Evolutionary conservation across 2,329 filamentous ascomycete species (phyloP), one percentile per base, ranked within the genome.

Genomic region (Clathrospora elynae): DNA sequence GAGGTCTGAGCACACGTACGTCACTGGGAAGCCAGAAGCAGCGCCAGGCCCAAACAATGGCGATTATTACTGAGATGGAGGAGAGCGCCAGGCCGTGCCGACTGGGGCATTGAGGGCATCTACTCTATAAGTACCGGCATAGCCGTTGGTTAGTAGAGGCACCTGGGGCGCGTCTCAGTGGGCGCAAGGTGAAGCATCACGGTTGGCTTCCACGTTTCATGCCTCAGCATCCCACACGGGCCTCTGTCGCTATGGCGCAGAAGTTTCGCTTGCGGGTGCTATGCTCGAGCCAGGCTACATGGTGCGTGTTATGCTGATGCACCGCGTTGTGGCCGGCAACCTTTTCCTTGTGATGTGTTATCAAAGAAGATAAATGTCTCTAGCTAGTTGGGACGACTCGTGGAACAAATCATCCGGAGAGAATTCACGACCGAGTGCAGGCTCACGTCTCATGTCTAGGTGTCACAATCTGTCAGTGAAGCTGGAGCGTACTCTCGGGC

Each of bases 1-100:
- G 51, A 57, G 50, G 47, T 47, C 53, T 53, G 46, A 46, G 53
- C 53, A 44, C 45, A 51, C 39, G 50, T 63, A 62, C 60, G 60
- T 63, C 60, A 60, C 58, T 35, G 47, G 42, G 19, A 40, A 37
- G 47, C 49, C 49, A 53, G 44, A 46, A 42, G 28, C 36, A 49
- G 42, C 42, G 24, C 36, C 52, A 46, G 35, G 47, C 51, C 53
- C 47, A 47, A 45, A 37, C 42, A 42, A 23, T 25, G 37, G 14
- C 26, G 10, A 23, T 23, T 23, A 23, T 37, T 19, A 29, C 12
- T 24, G 14, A 31, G 34, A 26, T 34, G 29, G 26, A 35, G 32
- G 34, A 37, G 33, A 46, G 39, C 38, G 26, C 34, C 42, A 24
- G 37, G 37, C 31, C 26, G 19, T 42, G 37, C 22, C 17, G 35